Evolutionary conservation across 192 early-diverging fungal genomes (phyloP).

Genomic region (Gorgonomyces haynaldii): DNA sequence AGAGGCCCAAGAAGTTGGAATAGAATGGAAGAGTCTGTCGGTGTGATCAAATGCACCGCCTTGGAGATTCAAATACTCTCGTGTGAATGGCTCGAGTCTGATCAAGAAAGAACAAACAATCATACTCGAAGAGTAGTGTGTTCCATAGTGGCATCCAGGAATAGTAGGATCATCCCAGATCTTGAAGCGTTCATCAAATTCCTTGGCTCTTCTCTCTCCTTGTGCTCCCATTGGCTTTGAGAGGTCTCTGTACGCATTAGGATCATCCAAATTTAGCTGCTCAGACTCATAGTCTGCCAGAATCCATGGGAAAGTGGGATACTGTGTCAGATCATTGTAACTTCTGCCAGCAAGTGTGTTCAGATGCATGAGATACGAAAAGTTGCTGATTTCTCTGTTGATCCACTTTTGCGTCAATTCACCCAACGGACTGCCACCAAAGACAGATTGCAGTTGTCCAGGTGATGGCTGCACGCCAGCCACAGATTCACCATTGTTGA

Average conservation of each 20-base stretch:
- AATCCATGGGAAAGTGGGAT: constrained; percentile 85
- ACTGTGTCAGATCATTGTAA: constrained; percentile 67
- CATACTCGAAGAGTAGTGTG: constrained; percentile 81
- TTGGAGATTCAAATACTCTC: constrained; percentile 57
- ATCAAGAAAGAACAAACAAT: constrained; percentile 78
- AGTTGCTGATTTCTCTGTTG: constrained; percentile 71
- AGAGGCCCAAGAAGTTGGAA: constrained; percentile 24
- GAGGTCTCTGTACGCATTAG: constrained; percentile 64
- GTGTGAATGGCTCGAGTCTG: constrained; percentile 71
- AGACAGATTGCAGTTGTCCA: constrained; percentile 22
- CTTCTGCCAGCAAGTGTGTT: constrained; percentile 65
- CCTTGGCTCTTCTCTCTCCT: constrained; percentile 39
- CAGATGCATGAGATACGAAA: constrained; percentile 78
- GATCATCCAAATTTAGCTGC: constrained; percentile 57
- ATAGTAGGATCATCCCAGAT: constrained; percentile 39
- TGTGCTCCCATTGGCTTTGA: constrained; percentile 75
- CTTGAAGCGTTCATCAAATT: constrained; percentile 48
- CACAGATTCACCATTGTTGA: constrained; percentile 26
- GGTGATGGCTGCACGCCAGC: constrained; percentile 9
- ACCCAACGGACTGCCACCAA: constrained; percentile 41
- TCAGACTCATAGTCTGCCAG: constrained; percentile 65
- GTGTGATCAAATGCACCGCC: constrained; percentile 23
- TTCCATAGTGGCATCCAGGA: constrained; percentile 69
- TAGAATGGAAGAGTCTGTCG: constrained; percentile 28
- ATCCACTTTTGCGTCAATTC: constrained; percentile 70